These are phyloP conservation scores for Cystobasidium pallidum DNA, from an alignment of 1,284 basidiomycete species.

Conservation along the genomic window DNA sequence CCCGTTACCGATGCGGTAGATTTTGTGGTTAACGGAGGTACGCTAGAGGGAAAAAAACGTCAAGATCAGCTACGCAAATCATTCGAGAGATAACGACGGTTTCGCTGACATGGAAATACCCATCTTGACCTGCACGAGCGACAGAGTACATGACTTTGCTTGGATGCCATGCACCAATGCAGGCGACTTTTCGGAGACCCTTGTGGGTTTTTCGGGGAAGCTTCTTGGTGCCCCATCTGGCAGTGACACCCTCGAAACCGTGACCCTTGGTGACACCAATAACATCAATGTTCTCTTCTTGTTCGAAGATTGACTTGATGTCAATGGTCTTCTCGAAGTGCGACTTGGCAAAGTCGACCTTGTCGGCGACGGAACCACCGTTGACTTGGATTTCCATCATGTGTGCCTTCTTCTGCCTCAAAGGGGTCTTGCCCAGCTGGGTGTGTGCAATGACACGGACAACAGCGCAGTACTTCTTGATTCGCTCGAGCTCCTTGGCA, in stretches of 20 bases:
- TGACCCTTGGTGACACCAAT: slow-evolving; percentile 99
- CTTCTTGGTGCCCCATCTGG: slow-evolving; percentile 99
- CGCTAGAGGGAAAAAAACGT: too few species aligned
- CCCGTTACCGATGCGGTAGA: slow-evolving; percentile 91
- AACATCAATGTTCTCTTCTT: slow-evolving; percentile 95
- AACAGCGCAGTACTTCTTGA: slow-evolving; percentile 99
- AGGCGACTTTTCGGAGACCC: slow-evolving; percentile 81
- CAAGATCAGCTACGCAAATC: too few species aligned
- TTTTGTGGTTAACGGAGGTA: slow-evolving; percentile 91
- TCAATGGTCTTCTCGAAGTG: slow-evolving; percentile 98
- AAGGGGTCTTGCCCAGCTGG: slow-evolving; percentile 96
- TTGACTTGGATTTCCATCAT: slow-evolving; percentile 99
- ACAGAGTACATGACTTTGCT: slow-evolving; percentile 85
- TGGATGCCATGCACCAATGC: slow-evolving; percentile 67
- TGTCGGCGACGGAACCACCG: slow-evolving; percentile 94
- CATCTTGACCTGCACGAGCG: slow-evolving; percentile 97
- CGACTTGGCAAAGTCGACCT: slow-evolving; percentile 93
- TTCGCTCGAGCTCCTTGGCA: slow-evolving; percentile 95
- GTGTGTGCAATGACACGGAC: slow-evolving; percentile 99
- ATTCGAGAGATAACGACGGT: slow-evolving; percentile 9
- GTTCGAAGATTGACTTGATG: slow-evolving; percentile 84
- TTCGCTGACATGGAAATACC: slow-evolving; percentile 82
- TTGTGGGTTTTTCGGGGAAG: slow-evolving; percentile 99
- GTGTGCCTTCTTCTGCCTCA: slow-evolving; percentile 99
- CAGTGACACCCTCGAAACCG: slow-evolving; percentile 99